Evolutionary conservation across 345 rosid species (phyloP), one percentile per base, ranked within the genome.

Genomic region (Linum lewisii): DNA sequence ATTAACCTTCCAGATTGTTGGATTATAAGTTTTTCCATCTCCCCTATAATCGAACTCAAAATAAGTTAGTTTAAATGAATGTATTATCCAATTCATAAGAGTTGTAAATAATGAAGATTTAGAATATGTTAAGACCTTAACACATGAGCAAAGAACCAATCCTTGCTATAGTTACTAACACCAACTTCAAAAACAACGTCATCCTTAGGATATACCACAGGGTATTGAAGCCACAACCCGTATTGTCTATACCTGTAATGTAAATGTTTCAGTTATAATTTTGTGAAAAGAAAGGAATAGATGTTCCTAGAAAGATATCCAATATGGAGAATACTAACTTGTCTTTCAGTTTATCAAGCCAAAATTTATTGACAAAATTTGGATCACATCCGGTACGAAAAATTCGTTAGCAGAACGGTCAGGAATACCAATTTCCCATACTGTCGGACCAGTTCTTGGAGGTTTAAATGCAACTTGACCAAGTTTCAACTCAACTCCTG

Each of bases 131-230:
- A n/a, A n/a, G n/a, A n/a, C n/a, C n/a, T n/a, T n/a, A n/a, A n/a
- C n/a, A 85, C 84, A 7, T 89, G 99, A 36, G 86, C 94, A 71
- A 65, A 89, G 75, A 85, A 84, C 99, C 99, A 93, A 67, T 79
- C 79, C 60, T 52, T 71, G 23, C 37, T 58, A 56, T 80, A 75
- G 66, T 88, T 69, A 26, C 78, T 78, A 9, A 61, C 56, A 21
- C 84, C 87, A 49, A 70, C 62, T 0, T 9, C 70, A 73, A 72
- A 92, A 38, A 68, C 56, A 5, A 86, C 81, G 76, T 92, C 96
- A 0, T 22, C 51, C 0, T 49, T 26, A 25, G 71, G 90, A 67
- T 86, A 83, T 23, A n/a, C n/a, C n/a, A n/a, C n/a, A n/a, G n/a
- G n/a, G n/a, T n/a, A n/a, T n/a, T n/a, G n/a, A 84, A 74, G 76